Conservation (phyloP, 768 basidiomycete genomes). For the Naganishia vishniacii region DNA sequence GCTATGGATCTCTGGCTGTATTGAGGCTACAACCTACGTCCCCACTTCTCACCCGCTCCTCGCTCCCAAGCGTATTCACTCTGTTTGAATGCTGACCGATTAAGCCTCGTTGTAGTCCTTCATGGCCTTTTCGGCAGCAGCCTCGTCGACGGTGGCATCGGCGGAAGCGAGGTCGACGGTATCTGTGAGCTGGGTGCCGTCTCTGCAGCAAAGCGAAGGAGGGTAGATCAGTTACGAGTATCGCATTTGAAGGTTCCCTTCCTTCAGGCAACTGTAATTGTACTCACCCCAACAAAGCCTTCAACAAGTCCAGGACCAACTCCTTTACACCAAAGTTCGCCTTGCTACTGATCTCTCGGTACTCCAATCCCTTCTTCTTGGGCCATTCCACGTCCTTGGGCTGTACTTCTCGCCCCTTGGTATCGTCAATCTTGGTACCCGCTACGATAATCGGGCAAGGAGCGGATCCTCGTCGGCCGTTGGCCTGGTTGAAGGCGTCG, state of each 20-base stretch:
- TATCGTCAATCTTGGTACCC: constrained; percentile 34
- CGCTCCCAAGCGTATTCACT: too few relatives aligned
- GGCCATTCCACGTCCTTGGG: constrained; percentile 32
- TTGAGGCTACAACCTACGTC: too few relatives aligned
- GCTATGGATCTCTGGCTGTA: too few relatives aligned
- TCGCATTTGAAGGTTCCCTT: too few relatives aligned
- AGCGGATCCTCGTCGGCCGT: constrained; percentile 29
- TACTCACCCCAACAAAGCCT: constrained; percentile 24
- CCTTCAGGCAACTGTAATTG: too few relatives aligned
- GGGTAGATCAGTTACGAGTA: not conserved
- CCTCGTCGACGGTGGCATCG: constrained; percentile 26
- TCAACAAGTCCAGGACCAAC: constrained; percentile 27
- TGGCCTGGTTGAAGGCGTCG: constrained; percentile 29
- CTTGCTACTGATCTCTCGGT: constrained; percentile 32
- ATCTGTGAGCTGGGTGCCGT: constrained; percentile 30
- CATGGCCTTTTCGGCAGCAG: constrained; percentile 27
- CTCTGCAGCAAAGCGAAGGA: constrained; percentile 14
- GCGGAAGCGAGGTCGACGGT: constrained; percentile 26
- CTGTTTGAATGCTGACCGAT: too few relatives aligned
- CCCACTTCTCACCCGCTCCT: too few relatives aligned
- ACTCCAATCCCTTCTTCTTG: constrained; percentile 29
- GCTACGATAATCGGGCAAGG: constrained; percentile 31
- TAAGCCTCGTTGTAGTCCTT: constrained; percentile 27
- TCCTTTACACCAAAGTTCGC: constrained; percentile 34
- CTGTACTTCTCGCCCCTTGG: constrained; percentile 30